Evolutionary conservation across 1,139 yeast species (phyloP).

Genomic region (Scheffersomyces titani): DNA sequence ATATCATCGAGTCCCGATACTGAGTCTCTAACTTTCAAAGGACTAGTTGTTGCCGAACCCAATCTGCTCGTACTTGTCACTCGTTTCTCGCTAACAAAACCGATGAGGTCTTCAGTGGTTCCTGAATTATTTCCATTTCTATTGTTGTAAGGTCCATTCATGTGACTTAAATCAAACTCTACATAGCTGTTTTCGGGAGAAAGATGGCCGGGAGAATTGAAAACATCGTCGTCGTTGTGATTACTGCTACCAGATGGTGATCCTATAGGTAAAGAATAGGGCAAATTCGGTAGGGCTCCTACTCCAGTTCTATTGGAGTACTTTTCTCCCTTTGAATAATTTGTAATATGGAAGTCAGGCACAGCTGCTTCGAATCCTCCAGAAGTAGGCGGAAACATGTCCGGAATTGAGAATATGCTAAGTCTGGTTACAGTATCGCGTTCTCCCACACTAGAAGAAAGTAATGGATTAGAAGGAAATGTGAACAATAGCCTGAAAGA

Average conservation of each 20-base stretch:
- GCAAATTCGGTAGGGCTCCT: slow-evolving; percentile 20
- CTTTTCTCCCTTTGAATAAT: not conserved
- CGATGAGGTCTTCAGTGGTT: slow-evolving; percentile 4
- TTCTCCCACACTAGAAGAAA: not conserved
- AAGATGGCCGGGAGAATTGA: not conserved
- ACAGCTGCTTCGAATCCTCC: not conserved
- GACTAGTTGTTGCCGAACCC: slow-evolving; percentile 3
- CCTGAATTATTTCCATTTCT: not conserved
- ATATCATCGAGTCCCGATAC: not conserved
- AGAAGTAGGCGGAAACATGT: not conserved
- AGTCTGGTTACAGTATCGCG: not conserved
- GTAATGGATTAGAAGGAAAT: not conserved
- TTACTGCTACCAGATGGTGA: not conserved
- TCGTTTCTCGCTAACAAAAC: slow-evolving; percentile 2
- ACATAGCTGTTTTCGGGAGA: slow-evolving; percentile 22
- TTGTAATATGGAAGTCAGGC: not conserved
- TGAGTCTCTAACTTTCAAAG: not conserved
- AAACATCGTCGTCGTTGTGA: not conserved
- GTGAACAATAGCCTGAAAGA: not conserved
- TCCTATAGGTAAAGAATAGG: slow-evolving; percentile 5
- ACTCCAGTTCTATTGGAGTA: slow-evolving; percentile 13
- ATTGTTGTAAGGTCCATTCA: not conserved
- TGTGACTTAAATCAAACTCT: slow-evolving; percentile 33
- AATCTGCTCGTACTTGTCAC: slow-evolving; percentile 4
- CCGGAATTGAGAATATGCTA: not conserved